Evolutionary conservation across 495 filamentous ascomycete species (phyloP).

Genomic region (Penicillium soppii): DNA sequence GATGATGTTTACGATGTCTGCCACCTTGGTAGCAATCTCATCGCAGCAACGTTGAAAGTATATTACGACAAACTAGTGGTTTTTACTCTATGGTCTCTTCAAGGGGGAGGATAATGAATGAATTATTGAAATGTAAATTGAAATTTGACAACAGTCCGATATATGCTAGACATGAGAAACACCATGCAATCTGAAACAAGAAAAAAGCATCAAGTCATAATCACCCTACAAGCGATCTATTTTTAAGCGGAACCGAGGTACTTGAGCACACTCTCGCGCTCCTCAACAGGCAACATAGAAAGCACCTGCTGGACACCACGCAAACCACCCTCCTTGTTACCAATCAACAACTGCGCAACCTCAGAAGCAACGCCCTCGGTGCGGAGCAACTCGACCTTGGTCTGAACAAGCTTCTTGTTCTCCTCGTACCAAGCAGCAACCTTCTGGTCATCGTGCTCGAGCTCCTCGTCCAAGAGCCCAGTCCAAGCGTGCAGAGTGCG

Average conservation of each 20-base stretch:
- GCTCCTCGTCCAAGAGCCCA: conserved; percentile 59
- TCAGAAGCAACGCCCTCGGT: conserved; percentile 74
- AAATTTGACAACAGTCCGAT: background rate
- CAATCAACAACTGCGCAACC: conserved; percentile 73
- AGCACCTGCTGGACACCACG: conserved; percentile 86
- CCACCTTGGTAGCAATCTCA: too few species aligned
- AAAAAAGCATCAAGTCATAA: conserved; percentile 9
- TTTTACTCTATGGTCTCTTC: too few species aligned
- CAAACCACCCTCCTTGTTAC: conserved; percentile 72
- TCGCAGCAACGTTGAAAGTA: too few species aligned
- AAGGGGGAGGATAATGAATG: too few species aligned
- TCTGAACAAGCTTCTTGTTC: conserved; percentile 75
- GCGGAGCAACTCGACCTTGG: conserved; percentile 78
- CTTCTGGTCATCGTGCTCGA: conserved; percentile 72
- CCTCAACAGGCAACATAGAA: conserved; percentile 78
- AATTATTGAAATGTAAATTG: background rate
- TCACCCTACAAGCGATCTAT: conserved; percentile 3
- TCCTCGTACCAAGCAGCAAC: conserved; percentile 98
- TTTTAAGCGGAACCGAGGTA: conserved; percentile 52
- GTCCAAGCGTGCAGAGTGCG: conserved; percentile 75
- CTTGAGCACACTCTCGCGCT: conserved; percentile 83
- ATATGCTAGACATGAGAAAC: conserved; percentile 3
- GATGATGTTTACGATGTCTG: too few species aligned
- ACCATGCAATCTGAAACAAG: conserved; percentile 2
- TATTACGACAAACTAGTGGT: too few species aligned